Evolutionary conservation across 306 rosid genomes (phyloP).

Genomic region (Lathyrus oleraceus): DNA sequence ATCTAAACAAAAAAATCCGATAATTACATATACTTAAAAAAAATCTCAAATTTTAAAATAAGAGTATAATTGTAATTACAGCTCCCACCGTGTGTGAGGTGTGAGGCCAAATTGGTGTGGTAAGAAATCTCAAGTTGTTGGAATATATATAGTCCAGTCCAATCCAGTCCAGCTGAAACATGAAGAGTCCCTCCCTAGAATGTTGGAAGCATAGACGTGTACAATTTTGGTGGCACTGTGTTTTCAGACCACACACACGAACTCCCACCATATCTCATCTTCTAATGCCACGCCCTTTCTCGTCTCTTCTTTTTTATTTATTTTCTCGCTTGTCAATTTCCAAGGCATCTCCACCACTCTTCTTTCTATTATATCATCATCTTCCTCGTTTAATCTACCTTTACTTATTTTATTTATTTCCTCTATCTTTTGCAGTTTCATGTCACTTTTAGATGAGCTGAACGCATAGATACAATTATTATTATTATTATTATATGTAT

Average conservation of each 20-base stretch:
- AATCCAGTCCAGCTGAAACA: background rate
- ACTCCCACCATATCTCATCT: slow-evolving; percentile 35
- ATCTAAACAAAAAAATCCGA: no score
- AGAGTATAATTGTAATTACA: no score
- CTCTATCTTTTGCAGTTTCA: slow-evolving; percentile 21
- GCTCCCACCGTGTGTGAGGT: no score
- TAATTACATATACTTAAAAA: no score
- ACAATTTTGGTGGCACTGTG: slow-evolving; percentile 21
- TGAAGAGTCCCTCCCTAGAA: background rate
- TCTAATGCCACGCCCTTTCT: slow-evolving; percentile 10
- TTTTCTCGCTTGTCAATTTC: background rate
- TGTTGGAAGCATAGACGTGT: slow-evolving; percentile 37
- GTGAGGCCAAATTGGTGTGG: no score
- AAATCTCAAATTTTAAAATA: no score
- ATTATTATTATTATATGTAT: no score
- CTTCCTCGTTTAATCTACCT: slow-evolving; percentile 18
- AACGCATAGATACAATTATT: no score
- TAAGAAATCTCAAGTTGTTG: no score
- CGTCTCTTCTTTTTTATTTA: background rate
- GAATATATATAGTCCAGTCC: background rate
- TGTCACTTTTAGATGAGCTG: no score
- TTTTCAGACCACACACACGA: slow-evolving; percentile 57
- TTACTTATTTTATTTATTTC: background rate
- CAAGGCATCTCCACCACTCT: slow-evolving; percentile 28
- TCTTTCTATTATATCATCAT: background rate